Base-by-base conservation (phyloP, 441 rosid genomes). In the Gossypium gossypioides region DNA sequence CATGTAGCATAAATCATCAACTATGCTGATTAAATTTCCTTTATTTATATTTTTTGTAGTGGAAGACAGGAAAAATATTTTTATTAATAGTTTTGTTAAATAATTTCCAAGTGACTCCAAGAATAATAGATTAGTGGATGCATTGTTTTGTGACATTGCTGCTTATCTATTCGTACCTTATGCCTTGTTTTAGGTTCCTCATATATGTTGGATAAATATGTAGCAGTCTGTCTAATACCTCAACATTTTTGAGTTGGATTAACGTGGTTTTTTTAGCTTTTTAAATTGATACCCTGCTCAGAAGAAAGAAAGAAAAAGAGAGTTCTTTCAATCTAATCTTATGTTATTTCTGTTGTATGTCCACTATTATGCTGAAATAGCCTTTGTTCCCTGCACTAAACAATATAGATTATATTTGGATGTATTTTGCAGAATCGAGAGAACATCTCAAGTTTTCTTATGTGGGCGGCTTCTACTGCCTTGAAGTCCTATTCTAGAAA, bases 401-500 rank as follows among this genome's bases (percentile, higher is more conserved):
- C 37, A 27, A 72, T 59, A 72, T 59, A 58, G 37, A 68, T 61
- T 57, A 62, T 61, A n/a, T 74, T 77, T 51, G 75, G 29, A 69
- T 78, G 69, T 77, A 16, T 69, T 78, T 66, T 75, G 58, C 92
- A 94, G 99, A 83, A 85, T 62, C 79, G 6, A 78, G 91, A 81
- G 78, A 86, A 77, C 84, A 85, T 91, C 80, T 85, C 84, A 62
- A 81, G 81, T 74, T 92, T 95, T 84, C 84, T 92, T 75, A 54
- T 78, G 77, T 92, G 99, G 96, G 91, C 90, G 48, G 81, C 83
- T 75, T 87, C 97, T 77, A 81, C 84, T 69, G 94, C 97, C 55
- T 59, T 86, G 81, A 86, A 77, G 77, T 83, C 86, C 29, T 89
- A 88, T 71, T 68, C 81, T 37, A 75, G 42, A 58, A 74, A 69